Conservation (phyloP, 768 basidiomycete genomes). For the Nevesoporus exiguus region DNA sequence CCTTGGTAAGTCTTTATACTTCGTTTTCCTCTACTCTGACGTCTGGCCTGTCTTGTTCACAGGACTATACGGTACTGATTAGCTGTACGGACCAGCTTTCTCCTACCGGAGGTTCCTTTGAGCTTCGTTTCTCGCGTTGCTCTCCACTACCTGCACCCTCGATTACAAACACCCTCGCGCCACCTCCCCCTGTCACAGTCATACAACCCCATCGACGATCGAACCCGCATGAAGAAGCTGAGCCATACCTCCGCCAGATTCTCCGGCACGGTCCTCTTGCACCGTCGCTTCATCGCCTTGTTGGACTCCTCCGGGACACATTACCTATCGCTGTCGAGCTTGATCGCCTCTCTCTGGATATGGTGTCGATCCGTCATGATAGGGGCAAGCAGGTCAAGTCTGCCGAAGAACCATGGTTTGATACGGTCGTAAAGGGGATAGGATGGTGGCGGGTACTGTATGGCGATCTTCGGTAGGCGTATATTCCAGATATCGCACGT, state of each 20-base stretch:
- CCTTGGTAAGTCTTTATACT: slow-evolving; percentile 40
- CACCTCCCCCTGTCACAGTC: slow-evolving; percentile 33
- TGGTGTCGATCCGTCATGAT: slow-evolving; percentile 5
- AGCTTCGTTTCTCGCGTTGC: slow-evolving; percentile 65
- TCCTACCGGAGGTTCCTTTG: slow-evolving; percentile 64
- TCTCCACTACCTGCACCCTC: slow-evolving; percentile 7
- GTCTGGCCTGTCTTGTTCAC: neutral
- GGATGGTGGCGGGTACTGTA: slow-evolving; percentile 82
- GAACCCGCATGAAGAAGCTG: slow-evolving; percentile 79
- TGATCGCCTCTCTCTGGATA: slow-evolving; percentile 45
- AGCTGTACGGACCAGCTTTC: slow-evolving; percentile 75
- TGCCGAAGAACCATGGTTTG: slow-evolving; percentile 39
- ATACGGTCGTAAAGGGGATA: slow-evolving; percentile 73
- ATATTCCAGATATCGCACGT: neutral
- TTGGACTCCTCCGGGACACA: slow-evolving; percentile 69
- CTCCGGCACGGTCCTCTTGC: slow-evolving; percentile 67
- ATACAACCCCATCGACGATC: slow-evolving; percentile 20
- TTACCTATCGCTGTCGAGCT: slow-evolving; percentile 74
- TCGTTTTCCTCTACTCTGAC: neutral
- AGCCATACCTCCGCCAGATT: slow-evolving; percentile 68
- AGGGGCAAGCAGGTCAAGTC: slow-evolving; percentile 13
- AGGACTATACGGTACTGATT: slow-evolving; percentile 78
- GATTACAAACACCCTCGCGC: slow-evolving; percentile 21
- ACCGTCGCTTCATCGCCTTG: slow-evolving; percentile 61
- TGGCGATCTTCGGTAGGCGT: slow-evolving; percentile 54